Percentiles rank a stretch among this genome's conserved stretches.
phyloP scores from a whole-genome alignment of 768 basidiomycete genomes.

The Naematelia encephala region DNA sequence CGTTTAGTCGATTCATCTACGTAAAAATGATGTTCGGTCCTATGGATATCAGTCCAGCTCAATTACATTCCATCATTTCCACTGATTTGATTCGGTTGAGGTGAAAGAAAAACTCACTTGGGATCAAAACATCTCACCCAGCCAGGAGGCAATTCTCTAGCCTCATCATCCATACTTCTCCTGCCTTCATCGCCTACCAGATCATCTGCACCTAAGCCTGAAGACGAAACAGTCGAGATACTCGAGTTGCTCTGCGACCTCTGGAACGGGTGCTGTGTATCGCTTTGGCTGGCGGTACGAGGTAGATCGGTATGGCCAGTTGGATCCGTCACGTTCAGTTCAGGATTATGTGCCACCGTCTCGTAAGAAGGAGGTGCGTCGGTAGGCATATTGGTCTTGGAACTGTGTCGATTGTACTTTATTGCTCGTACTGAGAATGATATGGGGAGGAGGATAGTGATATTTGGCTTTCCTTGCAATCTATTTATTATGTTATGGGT shows the following conservation, averaged over 20 bases:
- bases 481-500: neutral
- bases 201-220: neutral
- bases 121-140: slow-evolving; percentile 50
- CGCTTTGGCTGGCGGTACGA: neutral
- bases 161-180: slow-evolving; percentile 48
- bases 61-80: neutral
- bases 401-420: neutral
- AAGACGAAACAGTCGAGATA: neutral
- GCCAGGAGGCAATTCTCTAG: slow-evolving; percentile 44
- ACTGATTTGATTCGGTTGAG: neutral
- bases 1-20: slow-evolving; percentile 45
- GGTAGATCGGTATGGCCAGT: neutral
- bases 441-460: too few species aligned
- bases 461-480: too few species aligned
- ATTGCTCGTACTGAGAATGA: too few species aligned
- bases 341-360: slow-evolving; percentile 8
- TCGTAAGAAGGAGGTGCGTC: slow-evolving; percentile 20
- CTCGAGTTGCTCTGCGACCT: neutral
- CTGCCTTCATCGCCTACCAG: slow-evolving; percentile 23
- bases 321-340: slow-evolving; percentile 13
- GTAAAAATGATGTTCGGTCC: slow-evolving; percentile 47
- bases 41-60: slow-evolving; percentile 14
- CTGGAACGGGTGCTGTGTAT: neutral
- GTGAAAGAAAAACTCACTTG: slow-evolving; percentile 25
- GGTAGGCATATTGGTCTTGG: neutral